phyloP scores from a whole-genome alignment of 2,329 filamentous ascomycete species.

The Scedosporium dehoogii region DNA sequence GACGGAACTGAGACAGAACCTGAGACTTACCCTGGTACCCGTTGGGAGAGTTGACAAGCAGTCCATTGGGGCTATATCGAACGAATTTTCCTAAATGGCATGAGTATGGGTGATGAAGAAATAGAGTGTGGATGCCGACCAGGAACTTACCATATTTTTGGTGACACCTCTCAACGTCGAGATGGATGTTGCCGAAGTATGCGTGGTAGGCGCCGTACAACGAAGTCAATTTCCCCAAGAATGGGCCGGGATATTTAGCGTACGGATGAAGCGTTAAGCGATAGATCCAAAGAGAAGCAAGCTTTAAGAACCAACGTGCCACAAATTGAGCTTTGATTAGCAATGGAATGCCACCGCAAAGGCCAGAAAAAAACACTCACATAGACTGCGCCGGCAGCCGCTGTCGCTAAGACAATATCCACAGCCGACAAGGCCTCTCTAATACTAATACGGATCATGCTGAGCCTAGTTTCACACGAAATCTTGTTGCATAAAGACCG shows the following conservation, averaged over 20 bases:
- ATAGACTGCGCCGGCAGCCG: background rate
- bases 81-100: constrained; percentile 8
- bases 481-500: too few relatives aligned
- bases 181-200: constrained; percentile 6
- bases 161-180: constrained; percentile 5
- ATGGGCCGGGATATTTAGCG: constrained; percentile 8
- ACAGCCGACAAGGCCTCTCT: background rate
- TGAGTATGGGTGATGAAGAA: background rate
- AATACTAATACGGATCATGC: background rate
- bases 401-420: background rate
- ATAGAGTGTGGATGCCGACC: background rate
- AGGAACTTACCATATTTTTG: constrained; percentile 6
- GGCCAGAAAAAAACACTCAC: background rate
- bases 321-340: background rate
- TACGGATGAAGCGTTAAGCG: constrained; percentile 6
- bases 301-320: background rate
- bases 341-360: background rate
- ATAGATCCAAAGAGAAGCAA: background rate
- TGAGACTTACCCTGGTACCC: constrained; percentile 4
- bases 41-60: constrained; percentile 6
- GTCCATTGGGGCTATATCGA: constrained; percentile 18
- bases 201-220: constrained; percentile 7
- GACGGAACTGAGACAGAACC: accelerated
- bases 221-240: constrained; percentile 6
- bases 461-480: too few relatives aligned